Conservation (phyloP, 1,139 yeast species). For the Insectozyma bohioensis region DNA sequence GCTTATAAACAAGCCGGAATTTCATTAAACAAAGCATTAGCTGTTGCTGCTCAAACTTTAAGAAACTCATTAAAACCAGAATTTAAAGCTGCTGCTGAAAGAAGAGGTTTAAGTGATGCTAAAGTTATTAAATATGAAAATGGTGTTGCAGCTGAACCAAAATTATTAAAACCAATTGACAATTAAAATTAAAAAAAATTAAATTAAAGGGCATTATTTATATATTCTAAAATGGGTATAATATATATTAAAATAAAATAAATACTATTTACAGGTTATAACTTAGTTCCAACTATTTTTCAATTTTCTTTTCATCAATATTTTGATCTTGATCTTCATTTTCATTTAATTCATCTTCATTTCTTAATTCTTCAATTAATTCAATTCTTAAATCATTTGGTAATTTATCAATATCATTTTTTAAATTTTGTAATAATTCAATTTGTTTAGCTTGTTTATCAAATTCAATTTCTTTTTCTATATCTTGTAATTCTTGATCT, state of each 20-base stretch:
- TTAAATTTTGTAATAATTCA: constrained; percentile 29
- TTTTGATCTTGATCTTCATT: constrained; percentile 1
- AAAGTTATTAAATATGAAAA: constrained; percentile 70
- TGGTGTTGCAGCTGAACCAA: constrained; percentile 52
- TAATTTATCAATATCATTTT: constrained; percentile 38
- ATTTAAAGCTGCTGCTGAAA: constrained; percentile 69
- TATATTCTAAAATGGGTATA: too few species aligned
- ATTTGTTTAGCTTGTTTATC: constrained; percentile 27
- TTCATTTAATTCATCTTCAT: constrained; percentile 4
- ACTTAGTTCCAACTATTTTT: too few species aligned
- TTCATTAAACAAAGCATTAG: constrained; percentile 84
- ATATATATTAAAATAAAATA: too few species aligned
- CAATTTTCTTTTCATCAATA: too few species aligned
- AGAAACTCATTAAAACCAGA: constrained; percentile 91
- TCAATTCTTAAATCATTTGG: constrained; percentile 34
- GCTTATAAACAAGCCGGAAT: constrained; percentile 87
- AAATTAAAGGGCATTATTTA: too few species aligned
- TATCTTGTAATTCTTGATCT: constrained; percentile 23
- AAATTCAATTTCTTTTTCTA: constrained; percentile 23
- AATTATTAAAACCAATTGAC: constrained; percentile 14
- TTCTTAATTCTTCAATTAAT: constrained; percentile 27
- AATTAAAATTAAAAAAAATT: too few species aligned
- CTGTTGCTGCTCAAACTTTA: constrained; percentile 86
- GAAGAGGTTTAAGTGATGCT: constrained; percentile 76
- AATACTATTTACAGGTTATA: constrained; percentile 3